Base-by-base conservation (phyloP, 139 green algal species). In the Axilococcus clingmanii region DNA sequence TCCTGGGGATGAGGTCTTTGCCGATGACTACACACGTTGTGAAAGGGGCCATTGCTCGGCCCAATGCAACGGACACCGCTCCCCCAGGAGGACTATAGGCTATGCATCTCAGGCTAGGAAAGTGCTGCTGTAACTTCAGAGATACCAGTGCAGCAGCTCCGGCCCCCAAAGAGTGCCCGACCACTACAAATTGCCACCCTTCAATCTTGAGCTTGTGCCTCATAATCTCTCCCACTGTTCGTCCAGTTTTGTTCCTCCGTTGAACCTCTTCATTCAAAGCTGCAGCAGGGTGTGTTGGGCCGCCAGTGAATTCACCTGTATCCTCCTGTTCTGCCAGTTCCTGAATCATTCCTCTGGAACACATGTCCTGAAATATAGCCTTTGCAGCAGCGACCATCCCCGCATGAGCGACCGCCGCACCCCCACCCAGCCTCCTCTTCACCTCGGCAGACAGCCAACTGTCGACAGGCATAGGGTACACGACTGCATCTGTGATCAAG, bases 161-260 rank as follows among this genome's bases (percentile, higher is more conserved):
- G 2, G 68, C 72, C 0, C 72, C 72, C n/a, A 80, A 51, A 24
- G 51, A 69, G 58, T 80, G 72, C 1, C 71, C 72, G 9, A 52
- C 52, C 38, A 80, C 52, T 28, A 80, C 66, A 6, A 80, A 35
- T 37, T 58, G 31, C 52, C 57, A 79, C 4, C 46, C 58, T 35
- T 75, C 41, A 20, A 58, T 32, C 29, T 48, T 5, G 0, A 65
- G 50, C 22, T 49, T 48, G 1, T 48, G 20, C 33, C 33, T 38
- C 33, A 38, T 38, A 17, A 38, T 38, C 9, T 38, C 33, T 17
- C 33, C 33, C 9, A 38, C 33, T 12, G 9, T 38, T 38, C 33
- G 33, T 12, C 33, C 33, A 7, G 4, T 22, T 14, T n/a, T 35
- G 12, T 9, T 25, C 20, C 11, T 20, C 15, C 23, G 23, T 35